These are phyloP conservation scores for Euphorbia pulcherrima DNA, from an alignment of 345 rosid species.

Conservation along the genomic window DNA sequence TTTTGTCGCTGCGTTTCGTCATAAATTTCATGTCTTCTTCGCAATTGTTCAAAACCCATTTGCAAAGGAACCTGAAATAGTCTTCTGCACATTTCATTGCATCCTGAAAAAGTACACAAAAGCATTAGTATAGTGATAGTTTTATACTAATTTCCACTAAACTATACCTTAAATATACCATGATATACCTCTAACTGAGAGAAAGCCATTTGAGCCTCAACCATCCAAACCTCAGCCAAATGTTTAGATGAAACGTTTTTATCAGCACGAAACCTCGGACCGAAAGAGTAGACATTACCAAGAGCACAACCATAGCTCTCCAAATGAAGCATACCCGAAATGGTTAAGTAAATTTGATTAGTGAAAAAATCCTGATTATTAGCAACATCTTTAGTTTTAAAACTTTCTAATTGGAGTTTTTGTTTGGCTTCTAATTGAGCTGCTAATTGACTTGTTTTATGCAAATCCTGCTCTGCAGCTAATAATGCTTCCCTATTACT, in stretches of 20 bases:
- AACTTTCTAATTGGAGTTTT: conserved; percentile 30
- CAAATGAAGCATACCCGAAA: conserved; percentile 74
- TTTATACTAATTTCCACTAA: background rate
- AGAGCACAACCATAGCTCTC: conserved; percentile 88
- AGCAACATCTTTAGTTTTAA: conserved; percentile 16
- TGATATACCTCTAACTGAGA: conserved; percentile 61
- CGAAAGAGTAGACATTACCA: conserved; percentile 84
- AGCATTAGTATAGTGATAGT: background rate
- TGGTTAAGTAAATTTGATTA: conserved; percentile 51
- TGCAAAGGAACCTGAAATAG: conserved; percentile 64
- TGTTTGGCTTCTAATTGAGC: conserved; percentile 57
- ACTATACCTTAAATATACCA: background rate
- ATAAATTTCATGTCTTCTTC: conserved; percentile 59
- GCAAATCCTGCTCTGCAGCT: conserved; percentile 65
- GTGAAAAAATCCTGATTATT: conserved; percentile 55
- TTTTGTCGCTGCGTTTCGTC: conserved; percentile 53
- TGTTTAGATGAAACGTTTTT: conserved; percentile 44
- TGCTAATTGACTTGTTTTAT: conserved; percentile 61
- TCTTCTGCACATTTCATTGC: conserved; percentile 77
- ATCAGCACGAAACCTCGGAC: conserved; percentile 73
- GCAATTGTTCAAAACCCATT: conserved; percentile 64
- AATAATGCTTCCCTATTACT: conserved; percentile 72
- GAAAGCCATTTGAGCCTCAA: conserved; percentile 77
- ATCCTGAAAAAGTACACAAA: conserved; percentile 44
- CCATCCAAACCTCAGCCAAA: conserved; percentile 76